These are phyloP conservation scores for Marvania coccoides DNA, from an alignment of 139 green algal species.

Conservation along the genomic window DNA sequence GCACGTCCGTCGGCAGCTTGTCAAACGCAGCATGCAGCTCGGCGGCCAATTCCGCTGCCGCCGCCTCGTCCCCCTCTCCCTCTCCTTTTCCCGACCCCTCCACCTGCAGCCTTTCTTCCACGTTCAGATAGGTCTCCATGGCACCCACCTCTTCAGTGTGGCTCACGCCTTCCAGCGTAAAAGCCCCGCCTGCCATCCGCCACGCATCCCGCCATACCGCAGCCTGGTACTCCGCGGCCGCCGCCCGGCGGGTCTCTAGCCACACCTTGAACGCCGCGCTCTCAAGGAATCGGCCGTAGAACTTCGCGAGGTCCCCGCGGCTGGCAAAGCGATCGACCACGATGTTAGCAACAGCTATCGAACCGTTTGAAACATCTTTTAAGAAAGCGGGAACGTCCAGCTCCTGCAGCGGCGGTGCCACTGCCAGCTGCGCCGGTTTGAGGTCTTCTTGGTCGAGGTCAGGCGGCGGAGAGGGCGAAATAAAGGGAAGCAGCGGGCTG, in stretches of 20 bases:
- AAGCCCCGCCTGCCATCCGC: not conserved
- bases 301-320: slow-evolving; percentile 24
- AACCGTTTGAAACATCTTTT: not conserved
- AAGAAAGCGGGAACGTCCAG: not conserved
- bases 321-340: slow-evolving; percentile 9
- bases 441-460: no score
- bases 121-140: slow-evolving; percentile 22
- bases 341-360: not conserved
- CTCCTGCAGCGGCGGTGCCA: not conserved
- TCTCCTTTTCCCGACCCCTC: slow-evolving; percentile 16
- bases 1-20: slow-evolving; percentile 43
- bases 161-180: not conserved
- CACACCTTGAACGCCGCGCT: slow-evolving; percentile 58
- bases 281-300: slow-evolving; percentile 64
- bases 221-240: slow-evolving; percentile 21
- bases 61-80: not conserved
- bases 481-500: slow-evolving; percentile 63
- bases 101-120: slow-evolving; percentile 31
- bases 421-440: not conserved
- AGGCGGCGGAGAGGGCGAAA: slow-evolving; percentile 33
- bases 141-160: not conserved
- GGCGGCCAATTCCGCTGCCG: not conserved
- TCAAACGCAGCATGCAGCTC: slow-evolving; percentile 27
- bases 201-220: slow-evolving; percentile 3
- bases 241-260: slow-evolving; percentile 43